Base-by-base conservation (phyloP, 331 rosid species). In the Acacia concinna region DNA sequence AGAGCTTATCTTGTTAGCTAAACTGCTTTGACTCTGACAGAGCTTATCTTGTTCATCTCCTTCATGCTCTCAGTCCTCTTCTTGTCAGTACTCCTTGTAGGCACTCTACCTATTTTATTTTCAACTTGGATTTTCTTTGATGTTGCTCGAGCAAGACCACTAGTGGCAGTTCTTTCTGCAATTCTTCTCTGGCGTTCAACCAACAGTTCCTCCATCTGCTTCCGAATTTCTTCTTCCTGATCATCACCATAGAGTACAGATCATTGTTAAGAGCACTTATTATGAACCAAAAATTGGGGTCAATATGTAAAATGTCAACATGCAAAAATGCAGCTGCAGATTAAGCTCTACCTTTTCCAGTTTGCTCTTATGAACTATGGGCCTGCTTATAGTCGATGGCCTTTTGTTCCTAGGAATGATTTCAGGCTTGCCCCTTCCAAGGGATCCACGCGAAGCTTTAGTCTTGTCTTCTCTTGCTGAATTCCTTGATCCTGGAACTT, bases 141-240 rank as follows among this genome's bases (percentile, higher is more conserved):
- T 21, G 40, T 66, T 9, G 47, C 70, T 38, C 83, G 79, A 70
- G 69, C 67, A 67, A 79, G 75, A 63, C 91, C 87, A 57, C 35
- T 66, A 37, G 89, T 79, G 41, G 91, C 92, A 64, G 89, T 86
- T 88, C 89, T 88, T 83, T 88, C 94, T 5, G 90, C 87, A 5
- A 90, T 90, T 88, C 94, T 85, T 74, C 86, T 88, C 84, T 86
- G 92, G 56, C 90, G 90, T 80, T 90, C 89, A 3, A n/a, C 73
- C 49, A 8, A 9, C 83, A 81, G 17, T 71, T 88, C 92, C 73
- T 90, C 94, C 92, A 86, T 83, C 84, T 70, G 85, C 82, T 81
- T 86, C 77, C 94, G 72, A 3, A 68, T 81, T 84, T 90, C 94
- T 67, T 90, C 92, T 86, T 88, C 94, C 92, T 88, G 77, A 84